Percentiles rank a stretch among this genome's conserved stretches.
phyloP scores from a whole-genome alignment of 371 early-diverging fungal genomes.

The Dinochytrium kinnereticum region DNA sequence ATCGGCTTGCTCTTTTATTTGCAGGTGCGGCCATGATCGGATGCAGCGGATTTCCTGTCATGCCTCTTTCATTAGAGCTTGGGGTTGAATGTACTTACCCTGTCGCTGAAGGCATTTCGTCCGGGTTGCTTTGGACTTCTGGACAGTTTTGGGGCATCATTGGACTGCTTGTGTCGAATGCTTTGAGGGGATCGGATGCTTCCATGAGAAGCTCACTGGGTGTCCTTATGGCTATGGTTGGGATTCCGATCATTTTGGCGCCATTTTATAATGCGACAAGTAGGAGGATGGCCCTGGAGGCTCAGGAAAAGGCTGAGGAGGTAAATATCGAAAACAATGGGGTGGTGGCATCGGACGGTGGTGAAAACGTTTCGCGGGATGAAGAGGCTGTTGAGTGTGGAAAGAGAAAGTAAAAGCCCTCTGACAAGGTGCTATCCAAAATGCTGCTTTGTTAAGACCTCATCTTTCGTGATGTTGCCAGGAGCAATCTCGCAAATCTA shows the following conservation, averaged over 20 bases:
- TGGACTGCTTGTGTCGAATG: constrained; percentile 22
- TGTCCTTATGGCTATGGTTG: constrained; percentile 8
- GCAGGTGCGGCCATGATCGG: constrained; percentile 35
- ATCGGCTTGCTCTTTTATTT: constrained; percentile 20
- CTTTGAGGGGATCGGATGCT: constrained; percentile 11
- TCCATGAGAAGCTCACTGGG: constrained; percentile 9
- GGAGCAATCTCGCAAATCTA: too few relatives aligned
- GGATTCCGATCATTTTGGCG: neutral
- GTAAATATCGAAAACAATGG: neutral
- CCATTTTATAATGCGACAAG: constrained; percentile 21
- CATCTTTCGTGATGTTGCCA: too few relatives aligned
- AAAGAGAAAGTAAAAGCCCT: neutral
- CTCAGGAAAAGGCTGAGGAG: constrained; percentile 2
- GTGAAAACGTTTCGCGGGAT: neutral
- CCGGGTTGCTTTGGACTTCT: constrained; percentile 24
- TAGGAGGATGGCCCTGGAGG: constrained; percentile 28
- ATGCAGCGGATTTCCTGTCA: constrained; percentile 38
- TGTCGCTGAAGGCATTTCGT: constrained; percentile 26
- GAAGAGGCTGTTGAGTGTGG: neutral
- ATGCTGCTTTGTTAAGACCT: too few relatives aligned
- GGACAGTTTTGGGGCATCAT: constrained; percentile 21
- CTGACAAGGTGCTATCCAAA: too few relatives aligned
- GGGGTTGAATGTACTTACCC: constrained; percentile 44
- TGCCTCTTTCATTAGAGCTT: constrained; percentile 40
- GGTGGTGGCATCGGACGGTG: neutral